These are phyloP conservation scores for Globisporangium mamillatum DNA, from an alignment of 352 stramenopile genomes.

Conservation along the genomic window DNA sequence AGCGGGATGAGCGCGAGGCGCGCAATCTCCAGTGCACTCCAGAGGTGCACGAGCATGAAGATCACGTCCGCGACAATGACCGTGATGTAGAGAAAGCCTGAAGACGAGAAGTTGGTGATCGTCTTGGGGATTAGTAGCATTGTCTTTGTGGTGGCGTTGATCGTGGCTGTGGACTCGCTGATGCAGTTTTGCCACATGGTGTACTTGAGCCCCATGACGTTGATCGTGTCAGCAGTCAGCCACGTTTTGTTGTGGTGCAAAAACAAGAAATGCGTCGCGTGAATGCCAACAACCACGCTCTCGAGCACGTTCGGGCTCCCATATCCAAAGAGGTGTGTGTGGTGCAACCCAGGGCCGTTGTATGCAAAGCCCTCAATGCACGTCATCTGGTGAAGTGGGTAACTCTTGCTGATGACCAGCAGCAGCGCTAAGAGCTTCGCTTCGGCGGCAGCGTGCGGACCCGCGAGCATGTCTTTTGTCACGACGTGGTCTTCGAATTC, in stretches of 20 bases:
- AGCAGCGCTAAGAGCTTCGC: constrained; percentile 32
- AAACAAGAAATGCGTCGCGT: constrained; percentile 27
- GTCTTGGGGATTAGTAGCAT: constrained; percentile 12
- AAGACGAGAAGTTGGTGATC: constrained; percentile 17
- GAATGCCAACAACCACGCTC: constrained; percentile 34
- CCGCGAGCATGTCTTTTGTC: constrained; percentile 24
- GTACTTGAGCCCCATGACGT: constrained; percentile 38
- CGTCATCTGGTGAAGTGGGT: constrained; percentile 29
- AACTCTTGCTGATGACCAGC: constrained; percentile 39
- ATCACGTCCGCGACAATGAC: constrained; percentile 23
- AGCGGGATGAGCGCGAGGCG: constrained; percentile 22
- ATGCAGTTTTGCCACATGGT: constrained; percentile 44
- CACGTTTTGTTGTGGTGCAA: constrained; percentile 40
- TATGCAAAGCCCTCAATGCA: constrained; percentile 43
- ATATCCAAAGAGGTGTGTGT: constrained; percentile 36
- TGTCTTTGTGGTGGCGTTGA: neutral
- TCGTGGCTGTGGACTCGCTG: constrained; percentile 20
- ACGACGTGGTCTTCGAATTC: constrained; percentile 25
- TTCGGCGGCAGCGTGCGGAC: constrained; percentile 32
- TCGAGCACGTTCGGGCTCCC: constrained; percentile 27
- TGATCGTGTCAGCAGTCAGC: constrained; percentile 40
- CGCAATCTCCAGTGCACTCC: constrained; percentile 28
- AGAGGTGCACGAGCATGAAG: constrained; percentile 29
- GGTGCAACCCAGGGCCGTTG: constrained; percentile 11
- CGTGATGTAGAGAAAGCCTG: constrained; percentile 14